Evolutionary conservation across 2,329 filamentous ascomycete species (phyloP), one percentile per base, ranked within the genome.

Genomic region (Blastomyces gilchristii): DNA sequence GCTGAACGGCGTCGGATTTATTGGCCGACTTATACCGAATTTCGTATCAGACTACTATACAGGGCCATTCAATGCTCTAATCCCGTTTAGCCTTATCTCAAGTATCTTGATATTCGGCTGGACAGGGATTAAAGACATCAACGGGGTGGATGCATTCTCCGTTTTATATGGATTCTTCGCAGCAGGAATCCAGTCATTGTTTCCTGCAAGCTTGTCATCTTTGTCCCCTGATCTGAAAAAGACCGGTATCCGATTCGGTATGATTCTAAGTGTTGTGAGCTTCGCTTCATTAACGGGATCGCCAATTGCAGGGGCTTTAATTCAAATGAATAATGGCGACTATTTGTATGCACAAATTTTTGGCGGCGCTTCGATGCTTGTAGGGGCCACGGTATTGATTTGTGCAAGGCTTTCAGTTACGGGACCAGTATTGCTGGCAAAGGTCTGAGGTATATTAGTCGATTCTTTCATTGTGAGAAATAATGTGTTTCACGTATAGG

Each of bases 161-260:
- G 75, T 80, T 0, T 78, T 87, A 63, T 89, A 87, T 69, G 88
- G 88, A 1, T 77, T 89, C 58, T 81, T 81, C 1, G 84, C 81
- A 0, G 86, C 85, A 0, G 85, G 80, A 0, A 82, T 89, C 57
- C 87, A 89, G 73, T 81, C 81, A 7, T 71, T 90, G 12, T 89
- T 89, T 68, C 87, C 87, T 0, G 84, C 86, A 0, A 83, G 81
- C 0, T 69, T 88, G 52, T 82, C 80, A 59, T 82, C 81, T 52
- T 73, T 85, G 63, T 83, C 80, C 0, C 77, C 76, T 0, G 80
- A 85, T 68, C 63, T 83, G 63, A 78, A 78, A 65, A 83, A 82
- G 70, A 74, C 75, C 5, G 83, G 83, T 0, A 78, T 81, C n/a
- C 73, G 82, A n/a, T 81, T 83, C 72, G 82, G 83, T 1, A 82